These are phyloP conservation scores for Lentinula aciculospora DNA, from an alignment of 768 basidiomycete genomes.

Conservation along the genomic window DNA sequence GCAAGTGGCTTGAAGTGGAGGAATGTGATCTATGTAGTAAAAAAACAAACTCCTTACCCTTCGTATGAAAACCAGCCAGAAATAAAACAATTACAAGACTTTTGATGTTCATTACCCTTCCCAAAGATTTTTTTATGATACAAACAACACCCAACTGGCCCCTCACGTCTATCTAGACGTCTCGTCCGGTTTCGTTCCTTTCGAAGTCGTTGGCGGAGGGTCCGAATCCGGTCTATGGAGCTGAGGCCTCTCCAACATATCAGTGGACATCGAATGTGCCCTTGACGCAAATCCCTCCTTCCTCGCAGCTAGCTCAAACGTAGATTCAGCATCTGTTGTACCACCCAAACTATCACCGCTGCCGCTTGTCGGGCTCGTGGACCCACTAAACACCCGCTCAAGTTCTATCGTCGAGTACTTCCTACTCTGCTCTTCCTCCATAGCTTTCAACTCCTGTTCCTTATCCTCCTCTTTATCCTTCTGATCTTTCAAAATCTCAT, in stretches of 20 bases:
- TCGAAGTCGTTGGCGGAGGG: slow-evolving; percentile 1
- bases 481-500: slow-evolving; percentile 29
- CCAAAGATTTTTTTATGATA: not conserved
- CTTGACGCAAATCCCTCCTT: slow-evolving; percentile 10
- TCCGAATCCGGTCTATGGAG: slow-evolving; percentile 8
- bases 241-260: slow-evolving; percentile 10
- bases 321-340: not conserved
- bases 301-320: not conserved
- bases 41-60: not conserved
- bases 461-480: slow-evolving; percentile 1
- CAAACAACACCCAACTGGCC: too few species aligned
- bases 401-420: slow-evolving; percentile 7
- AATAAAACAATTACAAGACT: not conserved
- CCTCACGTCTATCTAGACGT: not conserved
- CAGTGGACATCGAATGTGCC: slow-evolving; percentile 15
- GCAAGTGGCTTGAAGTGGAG: not conserved
- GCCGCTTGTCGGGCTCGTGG: not conserved
- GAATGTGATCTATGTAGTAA: not conserved
- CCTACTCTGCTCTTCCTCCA: slow-evolving; percentile 7
- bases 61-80: not conserved
- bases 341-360: not conserved
- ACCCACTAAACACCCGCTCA: not conserved
- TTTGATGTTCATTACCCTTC: not conserved
- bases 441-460: slow-evolving; percentile 5
- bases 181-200: not conserved